phyloP scores from a whole-genome alignment of 1,284 basidiomycete species.

The Marasmius oreades region DNA sequence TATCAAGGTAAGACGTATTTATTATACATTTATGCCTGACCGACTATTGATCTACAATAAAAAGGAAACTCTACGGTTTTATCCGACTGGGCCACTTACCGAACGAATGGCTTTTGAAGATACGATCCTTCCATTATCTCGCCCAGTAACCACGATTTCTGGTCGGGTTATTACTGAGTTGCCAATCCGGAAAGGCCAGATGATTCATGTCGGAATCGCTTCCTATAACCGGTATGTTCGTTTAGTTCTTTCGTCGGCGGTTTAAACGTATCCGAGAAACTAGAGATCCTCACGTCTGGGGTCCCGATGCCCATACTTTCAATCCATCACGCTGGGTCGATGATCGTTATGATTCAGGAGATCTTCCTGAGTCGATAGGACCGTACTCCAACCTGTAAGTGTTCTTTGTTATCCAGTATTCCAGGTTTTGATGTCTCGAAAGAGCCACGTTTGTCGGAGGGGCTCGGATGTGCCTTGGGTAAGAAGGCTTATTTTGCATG shows the following conservation, averaged over 20 bases:
- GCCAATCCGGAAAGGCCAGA: conserved; percentile 7
- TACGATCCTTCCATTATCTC: conserved; percentile 12
- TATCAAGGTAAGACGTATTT: neutral
- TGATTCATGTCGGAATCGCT: neutral
- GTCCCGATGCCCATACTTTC: too few species aligned
- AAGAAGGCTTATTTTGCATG: neutral
- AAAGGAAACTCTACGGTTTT: conserved; percentile 13
- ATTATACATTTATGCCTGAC: neutral
- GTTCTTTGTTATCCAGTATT: neutral
- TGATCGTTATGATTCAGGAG: too few species aligned
- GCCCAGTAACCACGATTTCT: conserved; percentile 1
- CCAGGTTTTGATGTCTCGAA: neutral
- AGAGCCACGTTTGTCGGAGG: conserved; percentile 11
- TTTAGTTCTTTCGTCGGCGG: too few species aligned
- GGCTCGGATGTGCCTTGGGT: conserved; percentile 4
- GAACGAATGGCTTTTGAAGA: conserved; percentile 8
- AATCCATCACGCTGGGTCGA: too few species aligned
- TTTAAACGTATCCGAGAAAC: neutral
- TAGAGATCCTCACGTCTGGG: conserved; percentile 8
- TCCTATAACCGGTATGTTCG: conserved; percentile 8
- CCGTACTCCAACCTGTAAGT: conserved; percentile 8
- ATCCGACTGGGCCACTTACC: conserved; percentile 7
- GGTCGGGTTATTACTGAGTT: conserved; percentile 3
- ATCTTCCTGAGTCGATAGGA: neutral
- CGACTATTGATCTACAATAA: neutral